Evolutionary conservation across 768 basidiomycete genomes (phyloP).

Genomic region (Leccinum arenicola): DNA sequence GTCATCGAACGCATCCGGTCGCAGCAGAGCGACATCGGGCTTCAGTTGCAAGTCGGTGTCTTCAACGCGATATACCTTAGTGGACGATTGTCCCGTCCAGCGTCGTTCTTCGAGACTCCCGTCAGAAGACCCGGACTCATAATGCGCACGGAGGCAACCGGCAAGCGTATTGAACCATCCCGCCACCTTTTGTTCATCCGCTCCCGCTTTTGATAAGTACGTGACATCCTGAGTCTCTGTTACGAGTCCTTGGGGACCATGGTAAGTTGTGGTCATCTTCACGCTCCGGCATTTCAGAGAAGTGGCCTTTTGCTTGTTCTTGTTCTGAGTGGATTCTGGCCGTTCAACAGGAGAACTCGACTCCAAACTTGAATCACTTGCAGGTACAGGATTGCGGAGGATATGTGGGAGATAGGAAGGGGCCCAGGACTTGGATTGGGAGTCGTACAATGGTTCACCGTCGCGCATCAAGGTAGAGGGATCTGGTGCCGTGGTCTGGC

Average conservation of each 20-base stretch:
- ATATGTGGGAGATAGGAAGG: background rate
- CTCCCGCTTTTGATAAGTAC: background rate
- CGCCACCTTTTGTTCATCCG: background rate
- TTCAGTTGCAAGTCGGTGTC: background rate
- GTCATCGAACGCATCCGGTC: background rate
- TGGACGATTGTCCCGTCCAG: background rate
- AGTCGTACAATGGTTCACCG: no score
- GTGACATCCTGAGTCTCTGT: background rate
- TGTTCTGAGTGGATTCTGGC: background rate
- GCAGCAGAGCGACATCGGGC: background rate
- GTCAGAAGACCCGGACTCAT: background rate
- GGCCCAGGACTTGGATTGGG: background rate
- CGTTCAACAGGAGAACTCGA: background rate
- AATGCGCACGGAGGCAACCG: background rate
- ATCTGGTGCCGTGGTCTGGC: no score
- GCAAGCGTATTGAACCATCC: background rate
- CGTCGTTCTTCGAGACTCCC: background rate
- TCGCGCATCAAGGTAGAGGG: no score
- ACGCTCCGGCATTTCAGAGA: background rate
- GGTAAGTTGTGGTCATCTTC: background rate
- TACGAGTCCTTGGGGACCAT: background rate
- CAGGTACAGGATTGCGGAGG: background rate
- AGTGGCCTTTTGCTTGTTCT: background rate
- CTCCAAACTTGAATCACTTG: background rate
- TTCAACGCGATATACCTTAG: background rate